Conservation (phyloP, 2,329 filamentous ascomycete species). For the Kalmusia sp. region DNA sequence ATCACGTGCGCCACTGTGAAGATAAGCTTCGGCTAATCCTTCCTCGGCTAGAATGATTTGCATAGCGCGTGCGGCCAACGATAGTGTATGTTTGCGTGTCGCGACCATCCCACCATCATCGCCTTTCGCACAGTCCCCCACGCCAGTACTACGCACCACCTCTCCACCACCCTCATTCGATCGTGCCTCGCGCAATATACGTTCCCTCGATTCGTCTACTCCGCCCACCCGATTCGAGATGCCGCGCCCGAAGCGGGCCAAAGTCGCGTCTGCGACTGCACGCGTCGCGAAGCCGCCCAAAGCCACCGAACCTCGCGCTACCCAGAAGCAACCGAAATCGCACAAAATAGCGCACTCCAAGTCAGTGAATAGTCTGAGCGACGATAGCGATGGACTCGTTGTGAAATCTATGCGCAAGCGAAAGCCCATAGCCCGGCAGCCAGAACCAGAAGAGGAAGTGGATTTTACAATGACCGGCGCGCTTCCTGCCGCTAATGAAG, state of each 20-base stretch:
- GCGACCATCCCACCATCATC: constrained; percentile 4
- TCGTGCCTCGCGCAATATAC: constrained; percentile 6
- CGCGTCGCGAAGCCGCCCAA: constrained; percentile 35
- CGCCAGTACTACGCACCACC: constrained; percentile 12
- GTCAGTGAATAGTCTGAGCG: constrained; percentile 34
- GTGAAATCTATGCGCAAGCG: constrained; percentile 33
- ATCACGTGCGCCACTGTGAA: constrained; percentile 3
- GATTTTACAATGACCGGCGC: constrained; percentile 47
- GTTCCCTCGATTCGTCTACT: neutral
- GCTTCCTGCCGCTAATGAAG: constrained; percentile 29
- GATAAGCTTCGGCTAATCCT: constrained; percentile 5
- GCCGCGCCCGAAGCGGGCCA: constrained; percentile 47
- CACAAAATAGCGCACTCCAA: constrained; percentile 21
- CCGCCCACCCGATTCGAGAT: constrained; percentile 26
- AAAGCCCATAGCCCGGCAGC: constrained; percentile 26
- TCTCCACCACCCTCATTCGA: constrained; percentile 10
- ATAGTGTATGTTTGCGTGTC: constrained; percentile 2
- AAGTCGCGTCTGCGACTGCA: constrained; percentile 39
- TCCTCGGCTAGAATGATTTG: neutral
- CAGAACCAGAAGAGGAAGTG: constrained; percentile 26
- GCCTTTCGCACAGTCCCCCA: neutral
- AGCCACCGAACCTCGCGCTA: constrained; percentile 22
- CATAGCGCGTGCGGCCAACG: neutral
- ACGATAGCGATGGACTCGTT: constrained; percentile 47
- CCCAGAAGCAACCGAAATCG: constrained; percentile 29